Percentiles rank a stretch among this genome's conserved stretches.
Evolutionary conservation across 352 stramenopile genomes (phyloP).

Genomic region (Blastocystis sp.): DNA sequence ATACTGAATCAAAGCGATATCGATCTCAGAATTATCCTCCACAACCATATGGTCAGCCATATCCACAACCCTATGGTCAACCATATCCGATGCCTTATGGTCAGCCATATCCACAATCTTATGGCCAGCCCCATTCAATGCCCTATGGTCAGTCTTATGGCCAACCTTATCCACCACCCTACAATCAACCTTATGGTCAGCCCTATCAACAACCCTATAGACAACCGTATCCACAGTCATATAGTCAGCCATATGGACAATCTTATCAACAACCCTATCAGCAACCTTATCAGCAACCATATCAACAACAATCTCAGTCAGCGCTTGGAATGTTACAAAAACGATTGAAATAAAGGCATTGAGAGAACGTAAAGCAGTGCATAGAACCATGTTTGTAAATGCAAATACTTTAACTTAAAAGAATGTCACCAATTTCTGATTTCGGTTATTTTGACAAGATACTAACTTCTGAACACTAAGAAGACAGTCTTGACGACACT

Average conservation of each 20-base stretch:
- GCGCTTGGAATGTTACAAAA: too few species aligned
- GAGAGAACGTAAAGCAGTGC: too few species aligned
- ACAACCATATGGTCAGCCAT: background rate
- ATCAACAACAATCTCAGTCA: constrained; percentile 3
- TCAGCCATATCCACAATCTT: background rate
- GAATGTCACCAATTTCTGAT: too few species aligned
- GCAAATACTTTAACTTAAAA: too few species aligned
- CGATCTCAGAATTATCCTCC: background rate
- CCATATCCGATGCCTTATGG: background rate
- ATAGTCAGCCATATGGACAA: background rate
- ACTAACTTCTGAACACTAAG: too few species aligned
- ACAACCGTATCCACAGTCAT: background rate
- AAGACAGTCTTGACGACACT: too few species aligned
- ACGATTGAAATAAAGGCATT: too few species aligned
- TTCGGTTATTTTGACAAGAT: too few species aligned
- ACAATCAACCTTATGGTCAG: background rate
- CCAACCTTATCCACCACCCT: background rate
- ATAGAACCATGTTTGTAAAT: too few species aligned
- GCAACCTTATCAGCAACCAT: constrained; percentile 18
- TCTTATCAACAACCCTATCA: constrained; percentile 1
- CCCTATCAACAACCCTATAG: background rate
- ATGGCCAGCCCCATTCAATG: background rate
- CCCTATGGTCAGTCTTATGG: background rate
- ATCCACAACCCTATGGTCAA: background rate
- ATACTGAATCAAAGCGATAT: background rate